Base-by-base conservation (phyloP, 768 basidiomycete species). In the Leccinum ochraceum region DNA sequence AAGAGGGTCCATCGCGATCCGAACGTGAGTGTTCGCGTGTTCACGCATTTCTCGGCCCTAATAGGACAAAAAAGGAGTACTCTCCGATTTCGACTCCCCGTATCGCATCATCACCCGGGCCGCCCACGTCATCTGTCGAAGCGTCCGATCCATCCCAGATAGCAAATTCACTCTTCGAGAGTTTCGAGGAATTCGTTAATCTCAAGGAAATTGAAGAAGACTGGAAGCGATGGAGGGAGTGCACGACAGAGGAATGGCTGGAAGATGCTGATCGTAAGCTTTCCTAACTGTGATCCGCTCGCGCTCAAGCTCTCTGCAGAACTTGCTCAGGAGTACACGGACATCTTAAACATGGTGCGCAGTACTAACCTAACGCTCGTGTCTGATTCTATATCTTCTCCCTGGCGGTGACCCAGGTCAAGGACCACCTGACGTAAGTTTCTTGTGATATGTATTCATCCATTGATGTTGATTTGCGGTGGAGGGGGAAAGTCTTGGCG, bases 211-310 rank as follows among this genome's bases (percentile, higher is more conserved):
- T 67, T 17, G 61, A 60, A 32, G 59, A 59, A 6, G 62, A 63
- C 14, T 68, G 72, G 61, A 71, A 66, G 44, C 64, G 61, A 54
- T 74, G 74, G 74, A 67, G 49, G 46, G 66, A 65, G 13, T 71
- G 72, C 42, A 63, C 72, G 9, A 69, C 51, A 39, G 72, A 74
- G 20, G 72, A 74, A 53, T 74, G 72, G 74, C 22, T 75, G 24
- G 66, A 70, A 54, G 72, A 66, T 20, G 59, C 66, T 20, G 74
- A 75, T 17, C 64, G 72, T 75, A n/a, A 55, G 70, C 57, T 51
- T 32, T 36, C 16, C 26, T 5, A 36, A 42, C 24, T 20, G 22
- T 50, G 46, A 30, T 24, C 14, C 4, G 22, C 50, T 9, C 4
- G 36, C 30, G 34, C 60, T 56, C 26, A 67, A 30, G 7, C 16